These are phyloP conservation scores for Fistulifera solaris DNA, from an alignment of 108 stramenopile genomes.

Conservation along the genomic window DNA sequence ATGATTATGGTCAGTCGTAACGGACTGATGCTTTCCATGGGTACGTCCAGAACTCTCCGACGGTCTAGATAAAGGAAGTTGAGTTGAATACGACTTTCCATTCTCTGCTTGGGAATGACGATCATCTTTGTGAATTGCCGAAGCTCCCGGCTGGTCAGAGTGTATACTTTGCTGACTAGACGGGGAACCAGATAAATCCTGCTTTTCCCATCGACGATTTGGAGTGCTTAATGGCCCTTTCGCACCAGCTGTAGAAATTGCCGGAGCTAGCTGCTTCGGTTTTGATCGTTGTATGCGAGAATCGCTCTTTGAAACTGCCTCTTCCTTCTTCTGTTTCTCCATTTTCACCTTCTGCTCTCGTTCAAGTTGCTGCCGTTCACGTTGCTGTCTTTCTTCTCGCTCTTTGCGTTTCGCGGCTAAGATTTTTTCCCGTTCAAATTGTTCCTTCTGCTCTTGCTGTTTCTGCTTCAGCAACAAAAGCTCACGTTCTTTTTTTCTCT, in stretches of 20 bases:
- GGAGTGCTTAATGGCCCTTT: too few relatives aligned
- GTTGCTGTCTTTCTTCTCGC: conserved; percentile 19
- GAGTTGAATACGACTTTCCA: too few relatives aligned
- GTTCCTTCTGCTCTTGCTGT: conserved; percentile 25
- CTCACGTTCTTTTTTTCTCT: conserved; percentile 36
- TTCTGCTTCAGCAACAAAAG: conserved; percentile 29
- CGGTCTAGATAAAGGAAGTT: too few relatives aligned
- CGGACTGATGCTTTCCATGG: too few relatives aligned
- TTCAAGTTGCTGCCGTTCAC: conserved; percentile 11
- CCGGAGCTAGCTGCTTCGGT: too few relatives aligned
- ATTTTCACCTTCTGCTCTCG: conserved; percentile 10
- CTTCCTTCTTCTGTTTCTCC: too few relatives aligned
- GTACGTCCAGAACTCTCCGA: too few relatives aligned
- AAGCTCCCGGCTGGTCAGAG: conserved; percentile 7
- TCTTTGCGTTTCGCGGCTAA: conserved; percentile 16
- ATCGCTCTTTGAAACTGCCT: too few relatives aligned
- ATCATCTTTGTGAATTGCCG: conserved; percentile 4
- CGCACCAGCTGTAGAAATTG: too few relatives aligned
- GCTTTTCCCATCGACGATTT: too few relatives aligned
- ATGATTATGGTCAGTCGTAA: not conserved
- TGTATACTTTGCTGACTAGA: conserved; percentile 25
- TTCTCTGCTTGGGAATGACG: too few relatives aligned
- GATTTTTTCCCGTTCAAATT: conserved; percentile 11
- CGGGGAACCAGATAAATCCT: conserved; percentile 9
- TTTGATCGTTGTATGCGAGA: too few relatives aligned